Evolutionary conservation across 306 rosid species (phyloP).

Genomic region (Begonia masoniana): DNA sequence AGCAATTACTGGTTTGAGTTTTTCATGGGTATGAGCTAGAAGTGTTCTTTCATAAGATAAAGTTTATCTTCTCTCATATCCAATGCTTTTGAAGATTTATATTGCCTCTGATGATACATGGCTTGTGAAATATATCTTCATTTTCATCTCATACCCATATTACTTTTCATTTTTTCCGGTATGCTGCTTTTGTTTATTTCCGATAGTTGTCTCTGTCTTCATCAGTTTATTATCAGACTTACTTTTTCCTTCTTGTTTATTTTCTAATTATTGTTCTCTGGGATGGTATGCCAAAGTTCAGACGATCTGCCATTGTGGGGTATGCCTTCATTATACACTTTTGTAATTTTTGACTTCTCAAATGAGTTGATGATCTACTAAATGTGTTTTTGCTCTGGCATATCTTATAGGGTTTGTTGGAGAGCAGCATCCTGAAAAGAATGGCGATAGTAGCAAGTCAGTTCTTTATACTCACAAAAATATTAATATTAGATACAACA

Average conservation of each 20-base stretch:
- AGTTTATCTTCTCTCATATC: no score
- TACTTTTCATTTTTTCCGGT: background rate
- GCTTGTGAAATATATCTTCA: background rate
- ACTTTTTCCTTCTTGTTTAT: conserved; percentile 5
- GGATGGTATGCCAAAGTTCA: conserved; percentile 36
- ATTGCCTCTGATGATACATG: no score
- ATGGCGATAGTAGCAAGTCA: conserved; percentile 63
- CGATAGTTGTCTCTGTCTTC: background rate
- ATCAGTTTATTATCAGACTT: conserved; percentile 18
- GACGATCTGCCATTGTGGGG: conserved; percentile 99
- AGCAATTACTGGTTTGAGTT: conserved; percentile 89
- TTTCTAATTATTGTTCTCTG: background rate
- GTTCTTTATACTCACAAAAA: conserved; percentile 72
- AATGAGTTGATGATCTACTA: conserved; percentile 8
- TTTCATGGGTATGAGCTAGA: conserved; percentile 66
- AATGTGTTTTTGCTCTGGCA: conserved; percentile 6
- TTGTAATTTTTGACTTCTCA: background rate
- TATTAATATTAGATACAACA: conserved; percentile 55
- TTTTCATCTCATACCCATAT: no score
- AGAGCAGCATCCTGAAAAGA: conserved; percentile 63
- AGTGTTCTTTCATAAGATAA: no score
- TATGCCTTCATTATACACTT: conserved; percentile 20
- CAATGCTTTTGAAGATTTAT: no score
- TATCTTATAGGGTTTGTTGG: conserved; percentile 74
- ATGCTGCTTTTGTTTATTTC: background rate